Base-by-base conservation (phyloP, 768 basidiomycete species). In the Galerina marginata region DNA sequence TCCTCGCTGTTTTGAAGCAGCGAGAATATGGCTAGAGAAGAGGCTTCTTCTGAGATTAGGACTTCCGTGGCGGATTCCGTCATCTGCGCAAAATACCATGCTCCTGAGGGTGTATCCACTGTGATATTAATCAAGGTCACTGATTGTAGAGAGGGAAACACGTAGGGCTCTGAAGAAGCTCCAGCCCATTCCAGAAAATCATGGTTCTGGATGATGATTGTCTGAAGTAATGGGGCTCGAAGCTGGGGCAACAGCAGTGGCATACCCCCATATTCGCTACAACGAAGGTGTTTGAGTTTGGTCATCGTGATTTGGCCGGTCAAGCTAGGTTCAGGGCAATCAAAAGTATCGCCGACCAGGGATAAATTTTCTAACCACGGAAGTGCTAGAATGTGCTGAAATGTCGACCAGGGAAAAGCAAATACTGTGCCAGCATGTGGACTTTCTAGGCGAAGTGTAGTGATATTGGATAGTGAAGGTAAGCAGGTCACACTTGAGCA, bases 181-280 rank as follows among this genome's bases (percentile, higher is more conserved):
- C 2, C 23, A 4, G 4, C 36, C 7, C 12, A 40, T 43, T 12
- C 46, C 51, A 39, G 37, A 20, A 20, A 20, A 45, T n/a, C 53
- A 5, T 14, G 23, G 11, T 6, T 23, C 20, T 37, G 39, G 49
- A n/a, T 16, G 25, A 60, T 62, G 16, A 71, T 53, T 1, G 63
- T 65, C 44, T 71, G 61, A 3, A 71, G 63, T 5, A 56, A 20
- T 23, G 69, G 69, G 2, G 65, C 63, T 9, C 59, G 55, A 12
- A 66, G 46, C 43, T 42, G 33, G 2, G 59, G 59, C 3, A 69
- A 48, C 11, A 66, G 29, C 5, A 50, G 50, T 26, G 43, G 49
- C 7, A 69, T 38, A 20, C 23, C 12, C 9, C 54, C 53, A 29
- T 60, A 56, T 5, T 58, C 56, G 43, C 58, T 48, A 14, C 60